Evolutionary conservation across 2,329 filamentous ascomycete genomes (phyloP).

Genomic region (Tolypocladium inflatum): DNA sequence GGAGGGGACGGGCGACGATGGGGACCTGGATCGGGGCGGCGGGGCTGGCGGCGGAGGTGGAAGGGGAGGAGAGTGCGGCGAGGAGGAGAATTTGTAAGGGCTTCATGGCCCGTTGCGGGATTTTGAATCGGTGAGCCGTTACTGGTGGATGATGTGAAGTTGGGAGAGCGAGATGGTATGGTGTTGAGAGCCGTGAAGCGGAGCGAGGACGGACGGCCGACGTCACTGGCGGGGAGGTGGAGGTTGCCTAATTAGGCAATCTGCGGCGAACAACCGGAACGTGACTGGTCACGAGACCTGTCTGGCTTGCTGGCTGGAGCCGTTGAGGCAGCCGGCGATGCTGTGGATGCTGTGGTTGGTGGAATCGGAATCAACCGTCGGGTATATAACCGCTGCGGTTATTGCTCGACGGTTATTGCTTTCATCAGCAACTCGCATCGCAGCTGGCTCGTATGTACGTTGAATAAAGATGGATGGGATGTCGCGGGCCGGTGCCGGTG

Average conservation of each 20-base stretch:
- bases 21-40: slow-evolving; percentile 9
- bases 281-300: background rate
- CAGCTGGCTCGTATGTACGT: background rate
- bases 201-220: background rate
- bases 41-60: slow-evolving; percentile 1
- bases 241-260: background rate
- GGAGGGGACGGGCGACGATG: slow-evolving; percentile 7
- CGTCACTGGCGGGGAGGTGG: background rate
- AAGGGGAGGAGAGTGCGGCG: background rate
- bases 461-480: background rate
- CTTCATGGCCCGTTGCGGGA: slow-evolving; percentile 2
- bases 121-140: background rate
- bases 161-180: background rate
- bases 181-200: background rate
- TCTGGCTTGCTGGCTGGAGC: background rate
- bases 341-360: background rate
- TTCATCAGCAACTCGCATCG: background rate
- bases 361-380: background rate
- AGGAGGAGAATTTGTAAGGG: slow-evolving; percentile 3
- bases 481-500: background rate
- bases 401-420: background rate
- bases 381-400: background rate
- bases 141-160: background rate
- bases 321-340: background rate
- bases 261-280: background rate